Base-by-base conservation (phyloP, 2,329 filamentous ascomycete genomes). In the Venturia nashicola region DNA sequence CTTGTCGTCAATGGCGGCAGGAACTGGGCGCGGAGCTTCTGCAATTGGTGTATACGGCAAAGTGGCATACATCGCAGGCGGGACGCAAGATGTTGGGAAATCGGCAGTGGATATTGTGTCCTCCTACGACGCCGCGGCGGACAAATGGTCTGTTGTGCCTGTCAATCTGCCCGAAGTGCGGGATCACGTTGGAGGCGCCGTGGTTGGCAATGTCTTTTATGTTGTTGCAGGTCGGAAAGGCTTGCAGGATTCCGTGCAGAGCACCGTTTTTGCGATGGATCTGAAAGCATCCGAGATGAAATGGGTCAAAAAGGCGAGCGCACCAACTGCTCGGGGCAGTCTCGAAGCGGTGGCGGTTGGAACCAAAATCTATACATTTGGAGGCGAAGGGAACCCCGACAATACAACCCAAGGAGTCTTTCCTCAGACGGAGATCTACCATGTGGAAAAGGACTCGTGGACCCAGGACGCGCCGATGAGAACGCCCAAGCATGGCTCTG, bases 241-340 rank as follows among this genome's bases (percentile, higher is more conserved):
- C 4, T 67, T 67, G 3, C 64, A 67, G 36, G 23, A 57, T 11
- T 69, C 69, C 36, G 55, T 67, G 8, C 66, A 67, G 18, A 67
- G 68, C 20, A 69, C 67, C 8, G 70, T 71, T 4, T 70, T 69
- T 48, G 60, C 69, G 5, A 64, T 72, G 1, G 68, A 72, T 66
- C 54, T 72, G 9, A 55, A 60, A 18, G 36, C 69, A 66, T 23
- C 68, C 11, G 64, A 68, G 12, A 64, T 59, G 0, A 70, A 68
- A 61, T 62, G 44, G 44, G 14, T 61, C 8, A 67, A 65, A 20
- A 11, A 42, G 2, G 65, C 63, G 34, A 64, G 46, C 9, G 71
- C 72, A 69, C 70, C 69, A 36, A 70, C 68, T 2, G 59, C 68
- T n/a, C 64, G 71, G 20, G 69, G 68, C 27, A 70, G 71, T 11